These are phyloP conservation scores for Diutina rugosa DNA, from an alignment of 1,139 yeast species.

Conservation along the genomic window DNA sequence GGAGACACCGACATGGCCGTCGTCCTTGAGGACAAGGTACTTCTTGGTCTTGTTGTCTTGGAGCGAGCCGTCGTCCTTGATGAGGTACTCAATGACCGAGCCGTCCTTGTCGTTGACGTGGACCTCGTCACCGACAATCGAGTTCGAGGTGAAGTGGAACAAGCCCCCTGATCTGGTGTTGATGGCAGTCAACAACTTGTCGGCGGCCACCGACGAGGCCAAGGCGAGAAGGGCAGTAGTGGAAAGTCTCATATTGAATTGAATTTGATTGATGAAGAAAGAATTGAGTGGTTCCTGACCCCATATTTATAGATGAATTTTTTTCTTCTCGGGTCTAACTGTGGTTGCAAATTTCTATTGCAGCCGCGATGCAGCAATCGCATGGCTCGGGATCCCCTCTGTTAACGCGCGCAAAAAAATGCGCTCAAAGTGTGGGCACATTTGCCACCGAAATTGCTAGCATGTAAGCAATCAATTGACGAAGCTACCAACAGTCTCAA, in stretches of 20 bases:
- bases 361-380: too few relatives aligned
- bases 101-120: not conserved
- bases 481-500: too few relatives aligned
- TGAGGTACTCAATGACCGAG: not conserved
- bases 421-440: too few relatives aligned
- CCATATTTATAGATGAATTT: too few relatives aligned
- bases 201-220: constrained; percentile 13
- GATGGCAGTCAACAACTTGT: constrained; percentile 10
- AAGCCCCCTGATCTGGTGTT: constrained; percentile 14
- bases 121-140: not conserved
- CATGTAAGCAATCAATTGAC: too few relatives aligned
- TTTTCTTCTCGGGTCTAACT: too few relatives aligned
- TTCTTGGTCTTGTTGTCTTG: not conserved
- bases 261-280: too few relatives aligned
- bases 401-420: too few relatives aligned
- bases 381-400: too few relatives aligned
- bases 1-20: not conserved
- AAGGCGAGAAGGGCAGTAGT: constrained; percentile 8
- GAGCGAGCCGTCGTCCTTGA: constrained; percentile 2
- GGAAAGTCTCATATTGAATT: not conserved
- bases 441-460: too few relatives aligned
- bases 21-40: not conserved
- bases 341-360: too few relatives aligned
- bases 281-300: too few relatives aligned
- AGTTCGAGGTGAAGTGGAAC: not conserved